Percentiles rank a stretch among this genome's conserved stretches.
Evolutionary conservation across 225 moss, liverwort and hornwort species (phyloP).

Genomic region (Bryum argenteum): DNA sequence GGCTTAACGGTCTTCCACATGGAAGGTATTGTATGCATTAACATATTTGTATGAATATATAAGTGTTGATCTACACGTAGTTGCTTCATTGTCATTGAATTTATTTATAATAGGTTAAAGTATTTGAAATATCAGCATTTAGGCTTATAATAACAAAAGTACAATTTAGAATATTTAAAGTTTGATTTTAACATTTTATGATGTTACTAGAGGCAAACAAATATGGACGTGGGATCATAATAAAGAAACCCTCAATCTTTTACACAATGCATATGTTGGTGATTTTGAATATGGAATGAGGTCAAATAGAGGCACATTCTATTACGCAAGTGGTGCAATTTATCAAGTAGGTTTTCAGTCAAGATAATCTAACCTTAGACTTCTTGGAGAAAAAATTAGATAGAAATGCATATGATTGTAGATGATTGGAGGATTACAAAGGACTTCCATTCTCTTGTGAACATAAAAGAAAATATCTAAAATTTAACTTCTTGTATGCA

Average conservation of each 20-base stretch:
- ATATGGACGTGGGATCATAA: constrained; percentile 54
- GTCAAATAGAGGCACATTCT: constrained; percentile 51
- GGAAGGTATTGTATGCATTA: constrained; percentile 29
- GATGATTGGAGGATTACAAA: no score
- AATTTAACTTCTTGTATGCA: no score
- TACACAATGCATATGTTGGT: constrained; percentile 57
- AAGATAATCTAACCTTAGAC: no score
- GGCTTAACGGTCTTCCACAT: constrained; percentile 42
- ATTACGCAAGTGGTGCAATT: constrained; percentile 53
- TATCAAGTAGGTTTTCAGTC: constrained; percentile 36
- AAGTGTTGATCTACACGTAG: not conserved
- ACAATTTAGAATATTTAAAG: not conserved
- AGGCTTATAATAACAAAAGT: fast-evolving
- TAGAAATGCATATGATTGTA: no score
- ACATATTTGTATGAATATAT: not conserved
- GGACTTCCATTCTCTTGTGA: no score
- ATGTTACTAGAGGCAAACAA: constrained; percentile 31
- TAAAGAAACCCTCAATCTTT: constrained; percentile 37
- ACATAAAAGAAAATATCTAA: no score
- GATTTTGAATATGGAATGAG: constrained; percentile 46
- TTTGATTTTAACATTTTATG: not conserved
- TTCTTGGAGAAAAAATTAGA: no score
- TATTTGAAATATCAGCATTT: not conserved
- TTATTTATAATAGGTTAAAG: fast-evolving
- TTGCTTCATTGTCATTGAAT: no score